phyloP scores from a whole-genome alignment of 139 green algal genomes.

The Haematococcus lacustris region DNA sequence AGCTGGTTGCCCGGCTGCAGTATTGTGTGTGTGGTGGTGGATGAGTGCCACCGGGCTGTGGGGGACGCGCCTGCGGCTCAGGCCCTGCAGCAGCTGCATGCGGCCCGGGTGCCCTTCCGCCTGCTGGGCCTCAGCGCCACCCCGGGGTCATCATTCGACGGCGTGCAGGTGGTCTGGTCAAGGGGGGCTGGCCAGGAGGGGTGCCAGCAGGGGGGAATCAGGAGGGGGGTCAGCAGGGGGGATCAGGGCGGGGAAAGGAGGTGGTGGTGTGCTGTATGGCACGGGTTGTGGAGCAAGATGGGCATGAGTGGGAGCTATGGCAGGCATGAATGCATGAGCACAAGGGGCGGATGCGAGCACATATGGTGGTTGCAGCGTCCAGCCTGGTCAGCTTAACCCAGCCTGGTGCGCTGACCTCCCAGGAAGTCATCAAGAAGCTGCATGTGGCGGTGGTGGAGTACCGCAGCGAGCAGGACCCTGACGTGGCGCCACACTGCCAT shows the following conservation, averaged over 20 bases:
- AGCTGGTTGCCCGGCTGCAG: no score
- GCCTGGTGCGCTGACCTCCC: no score
- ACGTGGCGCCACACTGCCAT: slow-evolving; percentile 64
- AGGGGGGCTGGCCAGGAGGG: neutral
- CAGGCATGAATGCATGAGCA: no score
- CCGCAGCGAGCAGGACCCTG: slow-evolving; percentile 64
- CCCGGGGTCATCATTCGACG: slow-evolving; percentile 52
- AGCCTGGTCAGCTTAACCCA: no score
- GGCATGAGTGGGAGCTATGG: no score
- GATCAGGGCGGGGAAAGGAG: no score
- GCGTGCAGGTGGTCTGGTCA: slow-evolving; percentile 27
- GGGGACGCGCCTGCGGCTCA: slow-evolving; percentile 44
- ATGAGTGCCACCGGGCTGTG: slow-evolving; percentile 84
- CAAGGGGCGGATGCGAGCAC: no score
- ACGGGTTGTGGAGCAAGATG: no score
- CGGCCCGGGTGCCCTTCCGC: slow-evolving; percentile 47
- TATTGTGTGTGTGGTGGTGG: slow-evolving; percentile 85
- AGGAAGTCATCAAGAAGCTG: slow-evolving; percentile 80
- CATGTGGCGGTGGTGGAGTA: slow-evolving; percentile 67
- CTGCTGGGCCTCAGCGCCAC: slow-evolving; percentile 86
- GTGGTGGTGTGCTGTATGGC: no score
- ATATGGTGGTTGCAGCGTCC: no score
- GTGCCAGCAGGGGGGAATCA: neutral
- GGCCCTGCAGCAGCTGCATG: slow-evolving; percentile 47
- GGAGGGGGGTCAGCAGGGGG: no score